These are phyloP conservation scores for Dothidotthia symphoricarpi DNA, from an alignment of 2,329 filamentous ascomycete species.

Conservation along the genomic window DNA sequence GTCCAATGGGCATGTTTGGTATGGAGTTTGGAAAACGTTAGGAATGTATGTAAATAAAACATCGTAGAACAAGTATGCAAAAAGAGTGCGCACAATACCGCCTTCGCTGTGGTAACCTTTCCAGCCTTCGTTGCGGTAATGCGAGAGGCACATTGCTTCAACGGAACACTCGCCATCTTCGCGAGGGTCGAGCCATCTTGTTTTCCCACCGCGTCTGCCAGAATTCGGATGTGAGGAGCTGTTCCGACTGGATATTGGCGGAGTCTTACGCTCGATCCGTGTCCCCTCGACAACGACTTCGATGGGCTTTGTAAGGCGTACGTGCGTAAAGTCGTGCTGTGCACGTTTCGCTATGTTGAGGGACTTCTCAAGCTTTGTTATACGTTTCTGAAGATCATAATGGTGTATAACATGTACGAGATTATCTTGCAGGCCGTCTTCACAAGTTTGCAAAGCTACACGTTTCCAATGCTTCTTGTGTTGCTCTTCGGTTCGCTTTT, in stretches of 20 bases:
- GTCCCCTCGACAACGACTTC: slow-evolving; percentile 76
- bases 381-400: slow-evolving; percentile 88
- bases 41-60: slow-evolving; percentile 89
- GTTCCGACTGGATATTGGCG: slow-evolving; percentile 27
- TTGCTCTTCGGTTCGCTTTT: slow-evolving; percentile 48
- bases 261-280: slow-evolving; percentile 65
- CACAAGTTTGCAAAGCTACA: slow-evolving; percentile 75
- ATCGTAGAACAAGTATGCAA: slow-evolving; percentile 85
- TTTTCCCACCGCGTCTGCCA: slow-evolving; percentile 61
- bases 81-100: slow-evolving; percentile 83
- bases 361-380: slow-evolving; percentile 84
- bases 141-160: slow-evolving; percentile 88
- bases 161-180: slow-evolving; percentile 78
- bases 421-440: slow-evolving; percentile 79
- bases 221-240: slow-evolving; percentile 36
- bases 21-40: slow-evolving; percentile 95
- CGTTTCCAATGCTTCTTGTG: slow-evolving; percentile 83
- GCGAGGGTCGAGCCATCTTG: slow-evolving; percentile 80
- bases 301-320: slow-evolving; percentile 70
- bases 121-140: slow-evolving; percentile 81
- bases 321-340: slow-evolving; percentile 91
- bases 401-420: slow-evolving; percentile 91
- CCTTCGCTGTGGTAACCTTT: slow-evolving; percentile 95
- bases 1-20: slow-evolving; percentile 90
- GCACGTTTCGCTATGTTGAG: slow-evolving; percentile 78